Evolutionary conservation across 495 filamentous ascomycete species (phyloP).

Genomic region (Bombardia bombarda): DNA sequence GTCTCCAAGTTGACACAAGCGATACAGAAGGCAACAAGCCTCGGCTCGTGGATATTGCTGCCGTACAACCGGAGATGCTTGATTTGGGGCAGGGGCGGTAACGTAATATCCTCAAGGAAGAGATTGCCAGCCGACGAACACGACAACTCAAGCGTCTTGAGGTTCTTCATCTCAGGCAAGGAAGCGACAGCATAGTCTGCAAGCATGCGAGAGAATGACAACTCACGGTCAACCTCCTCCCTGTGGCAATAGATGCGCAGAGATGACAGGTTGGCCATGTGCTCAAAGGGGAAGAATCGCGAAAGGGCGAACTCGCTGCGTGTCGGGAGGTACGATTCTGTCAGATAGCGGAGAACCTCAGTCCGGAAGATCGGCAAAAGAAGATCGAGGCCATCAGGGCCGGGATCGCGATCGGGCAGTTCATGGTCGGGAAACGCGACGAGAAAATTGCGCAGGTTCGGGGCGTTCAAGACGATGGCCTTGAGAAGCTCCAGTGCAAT

Average conservation of each 20-base stretch:
- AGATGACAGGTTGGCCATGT: conserved; percentile 11
- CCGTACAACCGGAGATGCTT: conserved; percentile 25
- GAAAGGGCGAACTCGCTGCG: conserved; percentile 4
- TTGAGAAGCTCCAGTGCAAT: conserved; percentile 18
- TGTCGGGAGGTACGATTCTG: background rate
- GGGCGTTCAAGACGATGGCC: conserved; percentile 12
- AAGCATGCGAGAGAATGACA: conserved; percentile 16
- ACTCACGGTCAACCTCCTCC: conserved; percentile 16
- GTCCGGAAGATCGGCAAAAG: conserved; percentile 5
- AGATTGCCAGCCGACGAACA: conserved; percentile 17
- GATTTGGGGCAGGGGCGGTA: conserved; percentile 20
- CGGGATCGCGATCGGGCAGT: background rate
- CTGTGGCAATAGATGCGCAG: conserved; percentile 28
- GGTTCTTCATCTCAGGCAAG: conserved; percentile 9
- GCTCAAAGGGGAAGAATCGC: conserved; percentile 11
- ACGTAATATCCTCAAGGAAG: conserved; percentile 3
- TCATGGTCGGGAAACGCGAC: conserved; percentile 23
- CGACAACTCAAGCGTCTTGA: conserved; percentile 27
- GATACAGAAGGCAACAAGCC: conserved; percentile 17
- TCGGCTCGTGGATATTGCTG: conserved; percentile 23
- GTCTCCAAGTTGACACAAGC: conserved; percentile 23
- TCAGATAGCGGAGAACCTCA: conserved; percentile 9
- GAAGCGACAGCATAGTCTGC: conserved; percentile 17
- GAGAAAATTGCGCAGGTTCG: conserved; percentile 19
- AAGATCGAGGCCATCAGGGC: conserved; percentile 6